Conservation (phyloP, 352 stramenopile species). For the Pythium guiyangense region DNA sequence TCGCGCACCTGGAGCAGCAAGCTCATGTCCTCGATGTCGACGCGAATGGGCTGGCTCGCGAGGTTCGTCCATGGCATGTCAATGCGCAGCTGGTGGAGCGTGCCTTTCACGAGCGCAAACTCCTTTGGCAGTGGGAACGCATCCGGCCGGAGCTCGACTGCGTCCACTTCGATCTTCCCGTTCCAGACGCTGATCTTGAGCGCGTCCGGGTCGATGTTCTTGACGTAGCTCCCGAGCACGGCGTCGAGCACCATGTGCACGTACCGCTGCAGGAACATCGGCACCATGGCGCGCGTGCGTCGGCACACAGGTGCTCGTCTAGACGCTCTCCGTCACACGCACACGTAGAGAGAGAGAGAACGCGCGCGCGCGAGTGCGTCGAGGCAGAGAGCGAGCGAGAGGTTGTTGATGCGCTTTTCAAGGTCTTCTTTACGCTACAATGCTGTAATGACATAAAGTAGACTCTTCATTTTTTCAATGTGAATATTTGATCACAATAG, state of each 20-base stretch:
- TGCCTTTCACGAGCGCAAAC: slow-evolving; percentile 67
- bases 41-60: slow-evolving; percentile 60
- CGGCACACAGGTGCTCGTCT: too few relatives aligned
- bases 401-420: too few relatives aligned
- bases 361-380: too few relatives aligned
- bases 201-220: slow-evolving; percentile 83
- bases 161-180: slow-evolving; percentile 79
- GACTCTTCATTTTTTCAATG: too few relatives aligned
- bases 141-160: slow-evolving; percentile 73
- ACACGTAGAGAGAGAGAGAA: too few relatives aligned
- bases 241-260: slow-evolving; percentile 80
- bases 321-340: too few relatives aligned
- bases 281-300: slow-evolving; percentile 4
- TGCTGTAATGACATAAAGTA: too few relatives aligned
- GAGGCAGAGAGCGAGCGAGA: too few relatives aligned
- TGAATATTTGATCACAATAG: too few relatives aligned
- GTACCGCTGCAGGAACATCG: slow-evolving; percentile 82
- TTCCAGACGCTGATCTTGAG: slow-evolving; percentile 86
- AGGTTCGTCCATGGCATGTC: slow-evolving; percentile 77
- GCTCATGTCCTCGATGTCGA: slow-evolving; percentile 77
- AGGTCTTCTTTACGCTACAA: too few relatives aligned
- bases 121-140: slow-evolving; percentile 64
- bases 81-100: slow-evolving; percentile 69
- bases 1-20: slow-evolving; percentile 57
- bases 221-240: slow-evolving; percentile 79